Conservation (phyloP, 2,329 filamentous ascomycete species). For the Claviceps sp. region DNA sequence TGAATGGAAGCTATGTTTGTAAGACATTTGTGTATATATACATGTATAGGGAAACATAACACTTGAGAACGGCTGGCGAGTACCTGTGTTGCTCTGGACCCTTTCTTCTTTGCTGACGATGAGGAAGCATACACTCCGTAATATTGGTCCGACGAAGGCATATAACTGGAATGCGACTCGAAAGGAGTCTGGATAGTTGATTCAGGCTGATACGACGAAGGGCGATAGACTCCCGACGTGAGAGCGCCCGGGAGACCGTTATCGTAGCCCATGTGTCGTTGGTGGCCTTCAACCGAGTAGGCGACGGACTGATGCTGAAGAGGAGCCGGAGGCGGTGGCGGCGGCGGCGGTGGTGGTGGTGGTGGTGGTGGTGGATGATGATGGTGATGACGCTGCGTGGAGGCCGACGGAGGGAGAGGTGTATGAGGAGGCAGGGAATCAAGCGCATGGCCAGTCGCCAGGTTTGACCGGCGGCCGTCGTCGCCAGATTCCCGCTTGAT, state of each 20-base stretch:
- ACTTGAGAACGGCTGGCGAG: not conserved
- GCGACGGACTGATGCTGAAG: slow-evolving; percentile 17
- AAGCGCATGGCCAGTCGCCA: slow-evolving; percentile 30
- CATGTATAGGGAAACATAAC: not conserved
- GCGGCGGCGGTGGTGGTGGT: not conserved
- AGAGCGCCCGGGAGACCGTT: slow-evolving; percentile 30
- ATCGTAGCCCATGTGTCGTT: slow-evolving; percentile 42
- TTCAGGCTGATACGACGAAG: slow-evolving; percentile 26
- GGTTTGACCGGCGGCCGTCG: slow-evolving; percentile 38
- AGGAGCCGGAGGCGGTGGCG: slow-evolving; percentile 2
- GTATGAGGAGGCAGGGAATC: slow-evolving; percentile 20
- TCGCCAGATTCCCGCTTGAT: slow-evolving; percentile 44
- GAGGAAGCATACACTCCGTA: slow-evolving; percentile 30
- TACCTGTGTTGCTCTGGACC: slow-evolving; percentile 53
- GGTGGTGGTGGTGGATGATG: not conserved
- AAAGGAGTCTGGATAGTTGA: slow-evolving; percentile 26
- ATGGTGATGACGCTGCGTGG: slow-evolving; percentile 9
- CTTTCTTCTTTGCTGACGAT: slow-evolving; percentile 40
- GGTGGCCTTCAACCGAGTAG: slow-evolving; percentile 31
- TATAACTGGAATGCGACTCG: slow-evolving; percentile 20
- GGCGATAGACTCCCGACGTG: slow-evolving; percentile 29
- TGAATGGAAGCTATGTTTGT: not conserved
- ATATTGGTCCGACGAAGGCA: slow-evolving; percentile 21
- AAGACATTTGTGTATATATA: too few relatives aligned
- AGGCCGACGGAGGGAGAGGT: slow-evolving; percentile 18